phyloP scores from a whole-genome alignment of 1,284 basidiomycete genomes.

The Austropuccinia psidii region DNA sequence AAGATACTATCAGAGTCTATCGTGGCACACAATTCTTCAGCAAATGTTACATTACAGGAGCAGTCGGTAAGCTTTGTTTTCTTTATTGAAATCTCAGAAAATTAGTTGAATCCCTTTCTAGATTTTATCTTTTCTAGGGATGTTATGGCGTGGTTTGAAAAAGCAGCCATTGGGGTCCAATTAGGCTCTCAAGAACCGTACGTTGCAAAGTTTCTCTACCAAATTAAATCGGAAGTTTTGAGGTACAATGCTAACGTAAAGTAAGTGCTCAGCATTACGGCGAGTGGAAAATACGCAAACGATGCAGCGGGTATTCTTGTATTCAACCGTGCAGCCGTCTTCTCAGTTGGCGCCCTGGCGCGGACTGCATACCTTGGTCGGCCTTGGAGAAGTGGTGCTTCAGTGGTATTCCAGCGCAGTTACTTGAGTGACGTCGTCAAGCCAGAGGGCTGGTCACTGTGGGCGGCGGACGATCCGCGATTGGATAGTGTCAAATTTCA shows the following conservation, averaged over 20 bases:
- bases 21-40: conserved; percentile 5
- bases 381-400: conserved; percentile 13
- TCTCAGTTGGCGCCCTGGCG: background rate
- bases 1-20: conserved; percentile 26
- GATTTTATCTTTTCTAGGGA: conserved; percentile 31
- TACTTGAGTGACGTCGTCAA: conserved; percentile 18
- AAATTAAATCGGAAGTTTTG: background rate
- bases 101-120: background rate
- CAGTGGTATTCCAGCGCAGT: conserved; percentile 5
- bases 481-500: conserved; percentile 2
- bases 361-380: conserved; percentile 13
- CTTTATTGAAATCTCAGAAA: background rate
- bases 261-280: background rate
- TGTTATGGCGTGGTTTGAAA: conserved; percentile 23
- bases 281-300: background rate
- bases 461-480: background rate
- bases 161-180: background rate
- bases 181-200: conserved; percentile 15
- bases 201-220: background rate
- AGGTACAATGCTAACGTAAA: background rate
- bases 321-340: conserved; percentile 13
- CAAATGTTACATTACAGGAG: conserved; percentile 19
- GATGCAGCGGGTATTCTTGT: background rate
- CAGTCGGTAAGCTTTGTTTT: conserved; percentile 7
- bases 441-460: conserved; percentile 18